Base-by-base conservation (phyloP, 805 yeast species). In the Yarrowia keelungensis region DNA sequence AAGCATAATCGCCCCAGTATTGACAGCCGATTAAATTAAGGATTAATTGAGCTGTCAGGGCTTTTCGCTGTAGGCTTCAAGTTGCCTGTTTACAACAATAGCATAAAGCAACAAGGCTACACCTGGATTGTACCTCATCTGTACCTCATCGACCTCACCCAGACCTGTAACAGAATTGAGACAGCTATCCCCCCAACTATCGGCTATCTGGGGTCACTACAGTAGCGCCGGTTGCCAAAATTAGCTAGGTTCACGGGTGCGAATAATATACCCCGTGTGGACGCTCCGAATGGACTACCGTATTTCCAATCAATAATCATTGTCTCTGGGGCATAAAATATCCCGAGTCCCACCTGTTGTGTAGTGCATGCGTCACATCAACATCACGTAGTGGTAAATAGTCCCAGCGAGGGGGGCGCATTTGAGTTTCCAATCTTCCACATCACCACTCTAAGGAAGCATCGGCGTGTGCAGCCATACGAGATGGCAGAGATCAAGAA, bases 401-500 rank as follows among this genome's bases (percentile, higher is more conserved):
- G 38, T 56, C 62, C 62, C 62, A 56, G 62, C 47, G 62, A 56
- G 62, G 51, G 62, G 65, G 64, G 64, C 49, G 51, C 51, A 43
- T 59, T 59, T 59, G 65, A 59, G 65, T 59, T 59, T 59, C 51
- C 65, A 43, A 59, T 43, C 65, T 59, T 59, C 65, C 65, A 59
- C 65, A 59, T 59, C 65, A 59, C 65, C 41, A 59, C 65, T 59
- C 51, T 45, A 59, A 43, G 51, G 65, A 59, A 59, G 65, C 65
- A 59, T 59, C 42, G 65, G 65, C 51, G 65, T 59, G 65, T 59
- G 65, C 65, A 59, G 65, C 65, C 65, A 43, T 45, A 26, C 50
- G 51, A 59, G 65, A 59, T 59, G 65, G 65, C 65, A 59, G 65
- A 59, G 65, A 59, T 59, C 65, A 59, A 59, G 65, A 59, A 59